Base-by-base conservation (phyloP, 2,329 filamentous ascomycete species). In the Xylariaceae sp. region DNA sequence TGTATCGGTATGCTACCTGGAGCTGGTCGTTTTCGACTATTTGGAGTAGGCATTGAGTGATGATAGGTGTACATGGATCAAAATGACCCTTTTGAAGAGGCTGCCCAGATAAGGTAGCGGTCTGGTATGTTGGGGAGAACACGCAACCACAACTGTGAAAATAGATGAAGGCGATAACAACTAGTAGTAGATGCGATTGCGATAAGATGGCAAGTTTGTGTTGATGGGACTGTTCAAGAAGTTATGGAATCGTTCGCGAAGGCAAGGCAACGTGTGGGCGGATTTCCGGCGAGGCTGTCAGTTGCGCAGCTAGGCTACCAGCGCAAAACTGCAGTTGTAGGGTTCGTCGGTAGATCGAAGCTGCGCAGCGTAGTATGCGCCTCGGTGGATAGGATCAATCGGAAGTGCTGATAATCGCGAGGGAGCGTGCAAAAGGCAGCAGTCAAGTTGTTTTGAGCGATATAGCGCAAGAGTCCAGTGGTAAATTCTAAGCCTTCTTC, bases 21-120 rank as follows among this genome's bases (percentile, higher is more conserved):
- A 49, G 71, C 69, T 63, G 69, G 67, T 60, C 70, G 65, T 65
- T 73, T 73, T 63, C 70, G 67, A 56, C 68, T 59, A 58, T 70
- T 75, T 67, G 68, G 73, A 44, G 67, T 61, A 60, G 70, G 62
- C 65, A 70, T 71, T 48, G 66, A 58, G 39, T 60, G 67, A 45
- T 68, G 65, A 46, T 67, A 67, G 54, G 62, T 62, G 65, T 68
- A 69, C 69, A 69, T 71, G 65, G 61, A 61, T 62, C 56, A 56
- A 46, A 29, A 19, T 36, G 51, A 49, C 28, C 40, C 37, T 48
- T 45, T 34, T 39, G 40, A 43, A 53, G 45, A 55, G 53, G 58
- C 49, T 36, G 47, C 23, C 51, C 34, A 37, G 52, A 23, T 43
- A 40, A 37, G n/a, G 36, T 39, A 44, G 44, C 19, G 51, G 19